Percentiles rank a stretch among this genome's conserved stretches.
Evolutionary conservation across 1,284 basidiomycete species (phyloP).

Genomic region (Tremellales sp.): DNA sequence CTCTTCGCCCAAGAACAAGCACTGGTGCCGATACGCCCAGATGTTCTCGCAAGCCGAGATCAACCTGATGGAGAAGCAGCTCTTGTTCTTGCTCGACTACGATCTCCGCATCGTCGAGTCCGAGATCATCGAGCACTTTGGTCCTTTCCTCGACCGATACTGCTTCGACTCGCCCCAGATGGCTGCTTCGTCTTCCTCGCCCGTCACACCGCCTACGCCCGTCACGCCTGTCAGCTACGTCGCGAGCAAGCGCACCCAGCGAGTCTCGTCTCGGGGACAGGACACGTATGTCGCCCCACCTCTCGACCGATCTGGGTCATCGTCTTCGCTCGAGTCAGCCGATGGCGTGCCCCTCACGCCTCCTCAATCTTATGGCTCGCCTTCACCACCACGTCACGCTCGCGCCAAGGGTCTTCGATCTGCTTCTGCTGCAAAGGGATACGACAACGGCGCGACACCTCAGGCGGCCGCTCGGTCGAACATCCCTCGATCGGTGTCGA

Average conservation of each 20-base stretch:
- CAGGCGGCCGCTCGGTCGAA: not conserved
- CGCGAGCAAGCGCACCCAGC: constrained; percentile 20
- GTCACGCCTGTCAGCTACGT: constrained; percentile 17
- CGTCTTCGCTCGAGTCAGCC: constrained; percentile 45
- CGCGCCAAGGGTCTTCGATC: constrained; percentile 7
- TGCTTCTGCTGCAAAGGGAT: constrained; percentile 5
- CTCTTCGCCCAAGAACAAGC: constrained; percentile 89
- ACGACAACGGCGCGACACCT: not conserved
- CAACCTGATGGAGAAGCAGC: constrained; percentile 96
- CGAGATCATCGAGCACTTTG: constrained; percentile 73
- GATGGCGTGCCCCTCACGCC: constrained; percentile 36
- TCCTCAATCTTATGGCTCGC: constrained; percentile 11
- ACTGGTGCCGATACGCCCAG: constrained; percentile 73
- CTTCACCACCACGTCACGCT: constrained; percentile 14
- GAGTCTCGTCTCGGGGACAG: constrained; percentile 20
- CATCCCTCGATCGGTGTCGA: not conserved
- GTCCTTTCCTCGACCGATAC: constrained; percentile 57
- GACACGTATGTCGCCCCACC: constrained; percentile 35
- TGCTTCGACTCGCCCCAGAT: constrained; percentile 32
- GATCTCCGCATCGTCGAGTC: constrained; percentile 42
- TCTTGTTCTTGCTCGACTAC: constrained; percentile 80
- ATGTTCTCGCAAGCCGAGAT: constrained; percentile 61
- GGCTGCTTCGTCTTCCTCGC: constrained; percentile 21
- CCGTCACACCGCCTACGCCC: constrained; percentile 30
- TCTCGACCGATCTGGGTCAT: constrained; percentile 47